Evolutionary conservation across 2,329 filamentous ascomycete genomes (phyloP).

Genomic region (Ilyonectria mors-panacis): DNA sequence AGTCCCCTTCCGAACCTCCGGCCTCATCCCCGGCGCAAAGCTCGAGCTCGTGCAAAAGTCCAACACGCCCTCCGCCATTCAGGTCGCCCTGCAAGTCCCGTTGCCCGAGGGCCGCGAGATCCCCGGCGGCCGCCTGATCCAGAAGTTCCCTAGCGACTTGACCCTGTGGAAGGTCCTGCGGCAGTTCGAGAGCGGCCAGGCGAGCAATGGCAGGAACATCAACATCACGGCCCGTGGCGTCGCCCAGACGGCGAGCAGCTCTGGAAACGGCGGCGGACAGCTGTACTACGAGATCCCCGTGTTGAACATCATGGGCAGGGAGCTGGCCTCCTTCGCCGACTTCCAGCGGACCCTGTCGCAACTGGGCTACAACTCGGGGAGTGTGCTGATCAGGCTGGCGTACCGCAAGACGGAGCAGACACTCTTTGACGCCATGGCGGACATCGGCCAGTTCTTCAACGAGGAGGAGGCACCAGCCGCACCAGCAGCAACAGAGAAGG

Average conservation of each 20-base stretch:
- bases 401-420: conserved; percentile 85
- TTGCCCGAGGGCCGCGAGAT: conserved; percentile 75
- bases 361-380: conserved; percentile 89
- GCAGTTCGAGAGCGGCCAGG: conserved; percentile 86
- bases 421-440: conserved; percentile 85
- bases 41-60: conserved; percentile 92
- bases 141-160: conserved; percentile 91
- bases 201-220: conserved; percentile 71
- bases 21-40: conserved; percentile 88
- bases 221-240: conserved; percentile 90
- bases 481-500: conserved; percentile 29
- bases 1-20: conserved; percentile 85
- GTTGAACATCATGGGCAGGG: conserved; percentile 85
- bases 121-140: conserved; percentile 78
- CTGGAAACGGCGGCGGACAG: conserved; percentile 75
- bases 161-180: conserved; percentile 92
- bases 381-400: conserved; percentile 81
- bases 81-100: conserved; percentile 89
- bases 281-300: conserved; percentile 91
- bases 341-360: conserved; percentile 92
- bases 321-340: conserved; percentile 82
- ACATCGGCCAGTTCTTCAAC: conserved; percentile 84
- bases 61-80: conserved; percentile 87
- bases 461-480: conserved; percentile 25
- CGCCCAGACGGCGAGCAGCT: conserved; percentile 71